A percentile compares a stretch with the other conserved stretches of the same genome.
phyloP scores from a whole-genome alignment of 495 filamentous ascomycete species.

The Trichoderma reesei region DNA sequence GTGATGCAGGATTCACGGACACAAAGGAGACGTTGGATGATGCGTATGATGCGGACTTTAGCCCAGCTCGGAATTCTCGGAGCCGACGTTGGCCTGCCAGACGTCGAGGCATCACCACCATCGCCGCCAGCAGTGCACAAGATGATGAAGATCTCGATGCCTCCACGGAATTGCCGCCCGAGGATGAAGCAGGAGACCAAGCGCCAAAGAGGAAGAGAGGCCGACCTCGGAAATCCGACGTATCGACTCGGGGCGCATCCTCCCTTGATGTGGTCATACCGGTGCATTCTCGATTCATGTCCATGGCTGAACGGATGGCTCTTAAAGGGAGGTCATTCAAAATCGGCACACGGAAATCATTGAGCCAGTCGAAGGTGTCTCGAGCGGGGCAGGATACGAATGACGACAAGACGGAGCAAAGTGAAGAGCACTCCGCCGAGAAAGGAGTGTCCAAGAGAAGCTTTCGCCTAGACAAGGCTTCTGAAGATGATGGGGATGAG shows the following conservation, averaged over 20 bases:
- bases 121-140: neutral
- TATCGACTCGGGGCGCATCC: neutral
- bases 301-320: slow-evolving; percentile 37
- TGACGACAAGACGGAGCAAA: neutral
- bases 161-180: neutral
- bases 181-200: neutral
- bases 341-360: slow-evolving; percentile 23
- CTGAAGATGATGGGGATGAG: neutral
- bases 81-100: neutral
- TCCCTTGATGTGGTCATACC: slow-evolving; percentile 15
- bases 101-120: neutral
- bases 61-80: neutral
- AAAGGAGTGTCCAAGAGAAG: neutral
- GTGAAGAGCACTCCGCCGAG: neutral
- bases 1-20: neutral
- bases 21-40: neutral
- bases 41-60: neutral
- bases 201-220: slow-evolving; percentile 17
- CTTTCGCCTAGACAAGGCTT: neutral
- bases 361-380: neutral
- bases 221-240: slow-evolving; percentile 19
- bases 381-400: neutral
- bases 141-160: neutral
- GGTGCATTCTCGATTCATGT: slow-evolving; percentile 24
- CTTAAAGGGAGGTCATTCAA: slow-evolving; percentile 35